Evolutionary conservation across 805 yeast genomes (phyloP).

Genomic region (Lipomyces chichibuensis): DNA sequence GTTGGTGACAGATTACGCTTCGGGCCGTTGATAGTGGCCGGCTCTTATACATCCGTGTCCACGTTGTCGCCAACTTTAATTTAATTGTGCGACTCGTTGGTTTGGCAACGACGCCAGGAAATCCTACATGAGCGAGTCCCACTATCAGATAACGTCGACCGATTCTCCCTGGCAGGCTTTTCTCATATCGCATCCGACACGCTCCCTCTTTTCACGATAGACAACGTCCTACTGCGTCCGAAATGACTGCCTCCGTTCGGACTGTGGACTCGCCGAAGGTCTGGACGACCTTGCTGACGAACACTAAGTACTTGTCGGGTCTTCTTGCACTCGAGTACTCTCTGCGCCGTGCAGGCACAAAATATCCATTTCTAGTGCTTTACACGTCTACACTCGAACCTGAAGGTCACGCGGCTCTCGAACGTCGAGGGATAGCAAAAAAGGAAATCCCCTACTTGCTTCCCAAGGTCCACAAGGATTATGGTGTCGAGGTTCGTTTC

Average conservation of each 20-base stretch:
- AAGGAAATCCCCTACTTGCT: constrained; percentile 49
- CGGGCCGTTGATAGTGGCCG: background rate
- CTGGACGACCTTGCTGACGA: constrained; percentile 63
- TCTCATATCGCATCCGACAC: background rate
- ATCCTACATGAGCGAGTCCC: background rate
- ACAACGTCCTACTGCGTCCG: background rate
- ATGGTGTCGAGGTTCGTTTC: constrained; percentile 56
- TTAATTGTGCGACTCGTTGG: background rate
- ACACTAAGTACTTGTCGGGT: constrained; percentile 55
- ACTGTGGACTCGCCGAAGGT: constrained; percentile 42
- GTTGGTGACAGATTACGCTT: background rate
- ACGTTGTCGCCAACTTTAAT: background rate
- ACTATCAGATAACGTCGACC: background rate
- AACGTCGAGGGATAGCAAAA: constrained; percentile 49
- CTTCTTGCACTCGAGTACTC: constrained; percentile 56
- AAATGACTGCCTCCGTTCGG: constrained; percentile 21
- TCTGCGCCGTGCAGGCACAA: constrained; percentile 49
- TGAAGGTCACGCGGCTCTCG: constrained; percentile 50
- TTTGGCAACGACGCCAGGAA: background rate
- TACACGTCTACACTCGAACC: constrained; percentile 54
- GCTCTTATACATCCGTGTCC: background rate
- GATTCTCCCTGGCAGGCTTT: background rate
- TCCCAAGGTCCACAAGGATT: constrained; percentile 52
- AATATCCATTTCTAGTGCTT: constrained; percentile 57
- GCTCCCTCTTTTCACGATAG: background rate